Conservation (phyloP, 306 rosid genomes). For the Rosa persica region DNA sequence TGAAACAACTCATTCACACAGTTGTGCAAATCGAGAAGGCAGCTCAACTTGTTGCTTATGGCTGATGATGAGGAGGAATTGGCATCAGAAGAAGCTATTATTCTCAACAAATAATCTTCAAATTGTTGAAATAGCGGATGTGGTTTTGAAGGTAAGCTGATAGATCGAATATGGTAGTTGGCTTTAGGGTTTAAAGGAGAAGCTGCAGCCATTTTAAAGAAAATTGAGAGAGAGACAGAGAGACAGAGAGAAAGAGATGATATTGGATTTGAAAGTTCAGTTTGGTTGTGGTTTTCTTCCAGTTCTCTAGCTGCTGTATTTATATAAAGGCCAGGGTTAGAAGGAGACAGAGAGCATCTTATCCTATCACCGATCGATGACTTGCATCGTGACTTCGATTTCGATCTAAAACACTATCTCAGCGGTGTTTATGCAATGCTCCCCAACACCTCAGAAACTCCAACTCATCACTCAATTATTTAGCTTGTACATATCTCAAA, state of each 20-base stretch:
- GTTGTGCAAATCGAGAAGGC: conserved; percentile 43
- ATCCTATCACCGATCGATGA: conserved; percentile 12
- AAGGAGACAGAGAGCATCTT: conserved; percentile 41
- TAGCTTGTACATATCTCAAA: not conserved
- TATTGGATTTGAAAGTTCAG: conserved; percentile 19
- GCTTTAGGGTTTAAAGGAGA: conserved; percentile 32
- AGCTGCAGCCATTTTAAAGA: conserved; percentile 35
- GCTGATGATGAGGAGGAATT: conserved; percentile 29
- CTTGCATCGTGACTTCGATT: conserved; percentile 24
- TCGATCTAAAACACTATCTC: conserved; percentile 30
- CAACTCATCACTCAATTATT: conserved; percentile 31
- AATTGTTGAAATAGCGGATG: conserved; percentile 45
- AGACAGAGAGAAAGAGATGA: not conserved
- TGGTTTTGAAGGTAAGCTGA: conserved; percentile 46
- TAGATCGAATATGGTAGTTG: conserved; percentile 42
- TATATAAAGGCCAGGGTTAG: conserved; percentile 19
- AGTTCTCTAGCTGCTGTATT: not conserved
- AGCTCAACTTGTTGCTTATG: conserved; percentile 30
- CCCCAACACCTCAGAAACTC: conserved; percentile 31
- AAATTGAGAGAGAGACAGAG: not conserved
- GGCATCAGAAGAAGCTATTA: conserved; percentile 25
- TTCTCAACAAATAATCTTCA: conserved; percentile 38
- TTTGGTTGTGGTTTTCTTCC: conserved; percentile 12
- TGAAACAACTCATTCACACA: conserved; percentile 43
- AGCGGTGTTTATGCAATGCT: conserved; percentile 35